These are phyloP conservation scores for Phytophthora foliorum DNA, from an alignment of 352 stramenopile genomes.

Conservation along the genomic window DNA sequence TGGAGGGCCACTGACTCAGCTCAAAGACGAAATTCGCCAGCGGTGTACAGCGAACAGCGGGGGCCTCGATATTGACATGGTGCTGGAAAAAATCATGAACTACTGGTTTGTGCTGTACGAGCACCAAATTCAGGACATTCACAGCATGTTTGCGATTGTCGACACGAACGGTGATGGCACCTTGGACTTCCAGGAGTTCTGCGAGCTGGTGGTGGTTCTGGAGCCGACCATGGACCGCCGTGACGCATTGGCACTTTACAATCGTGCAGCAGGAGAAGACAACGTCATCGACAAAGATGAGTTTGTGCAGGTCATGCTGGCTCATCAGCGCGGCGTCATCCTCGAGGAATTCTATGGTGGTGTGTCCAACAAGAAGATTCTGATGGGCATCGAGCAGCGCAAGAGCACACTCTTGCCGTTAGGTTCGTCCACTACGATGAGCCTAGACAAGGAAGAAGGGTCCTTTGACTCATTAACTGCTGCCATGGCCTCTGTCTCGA, in stretches of 20 bases:
- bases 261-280: constrained; percentile 70
- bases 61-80: constrained; percentile 71
- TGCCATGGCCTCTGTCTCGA: constrained; percentile 51
- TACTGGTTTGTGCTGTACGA: constrained; percentile 85
- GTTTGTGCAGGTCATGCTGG: constrained; percentile 81
- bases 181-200: constrained; percentile 82
- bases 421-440: constrained; percentile 19
- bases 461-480: constrained; percentile 67
- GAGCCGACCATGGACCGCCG: constrained; percentile 76
- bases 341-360: constrained; percentile 70
- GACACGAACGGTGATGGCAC: constrained; percentile 77
- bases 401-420: constrained; percentile 46
- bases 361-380: constrained; percentile 64
- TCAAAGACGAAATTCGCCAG: constrained; percentile 69
- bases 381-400: constrained; percentile 57
- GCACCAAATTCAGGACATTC: constrained; percentile 80
- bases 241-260: constrained; percentile 69
- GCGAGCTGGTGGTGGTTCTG: constrained; percentile 64
- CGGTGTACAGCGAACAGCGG: constrained; percentile 36
- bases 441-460: constrained; percentile 59
- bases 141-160: constrained; percentile 77
- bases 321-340: constrained; percentile 73
- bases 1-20: constrained; percentile 45
- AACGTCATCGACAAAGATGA: constrained; percentile 86
- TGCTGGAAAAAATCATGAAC: constrained; percentile 82